These are phyloP conservation scores for Persicaria tinctoria DNA, from an alignment of 148 eudicot genomes.

Conservation along the genomic window DNA sequence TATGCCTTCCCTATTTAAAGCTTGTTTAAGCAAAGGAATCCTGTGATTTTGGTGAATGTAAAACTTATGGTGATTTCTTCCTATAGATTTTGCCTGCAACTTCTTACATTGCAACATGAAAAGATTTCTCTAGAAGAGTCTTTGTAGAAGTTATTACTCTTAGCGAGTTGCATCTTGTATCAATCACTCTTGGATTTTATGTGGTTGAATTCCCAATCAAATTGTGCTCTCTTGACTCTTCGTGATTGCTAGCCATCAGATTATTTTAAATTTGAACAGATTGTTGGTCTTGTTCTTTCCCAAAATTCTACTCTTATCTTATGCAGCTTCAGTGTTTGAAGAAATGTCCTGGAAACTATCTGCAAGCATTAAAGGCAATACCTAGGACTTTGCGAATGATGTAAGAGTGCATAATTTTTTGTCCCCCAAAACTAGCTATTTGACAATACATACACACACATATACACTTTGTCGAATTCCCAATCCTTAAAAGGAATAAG, in stretches of 20 bases:
- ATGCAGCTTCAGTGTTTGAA: conserved; percentile 71
- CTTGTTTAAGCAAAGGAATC: not conserved
- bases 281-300: conserved; percentile 3
- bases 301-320: conserved; percentile 4
- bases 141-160: not conserved
- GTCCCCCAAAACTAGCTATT: not conserved
- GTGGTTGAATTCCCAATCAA: not conserved
- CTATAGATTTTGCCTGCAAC: not conserved
- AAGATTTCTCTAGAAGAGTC: conserved; percentile 2
- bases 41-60: not conserved
- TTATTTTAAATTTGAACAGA: not conserved
- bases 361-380: conserved; percentile 71
- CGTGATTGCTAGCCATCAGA: not conserved
- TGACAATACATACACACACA: not conserved
- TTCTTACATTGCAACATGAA: not conserved
- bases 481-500: not conserved
- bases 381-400: conserved; percentile 98
- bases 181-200: not conserved
- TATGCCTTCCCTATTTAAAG: not conserved
- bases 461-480: not conserved
- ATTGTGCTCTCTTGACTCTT: not conserved
- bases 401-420: conserved; percentile 39
- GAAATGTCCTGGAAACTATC: conserved; percentile 72
- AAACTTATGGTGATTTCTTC: not conserved
- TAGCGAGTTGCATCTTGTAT: not conserved